Evolutionary conservation across 306 rosid species (phyloP).

Genomic region (Cucumis hystrix): DNA sequence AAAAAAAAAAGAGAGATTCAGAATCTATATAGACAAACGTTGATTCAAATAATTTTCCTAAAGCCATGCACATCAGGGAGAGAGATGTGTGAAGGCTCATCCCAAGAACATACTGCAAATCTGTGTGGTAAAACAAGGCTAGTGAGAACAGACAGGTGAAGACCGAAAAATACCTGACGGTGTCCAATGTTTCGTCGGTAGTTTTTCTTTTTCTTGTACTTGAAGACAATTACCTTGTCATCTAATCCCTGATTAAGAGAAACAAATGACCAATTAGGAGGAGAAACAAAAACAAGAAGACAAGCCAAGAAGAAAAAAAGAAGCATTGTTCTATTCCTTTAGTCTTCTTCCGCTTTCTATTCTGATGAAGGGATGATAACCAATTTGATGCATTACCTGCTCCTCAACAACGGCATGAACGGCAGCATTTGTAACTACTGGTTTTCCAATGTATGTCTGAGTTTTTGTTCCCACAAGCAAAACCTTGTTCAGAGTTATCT

Average conservation of each 20-base stretch:
- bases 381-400: constrained; percentile 37
- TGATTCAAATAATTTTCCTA: neutral
- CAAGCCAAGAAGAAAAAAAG: neutral
- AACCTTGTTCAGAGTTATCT: constrained; percentile 81
- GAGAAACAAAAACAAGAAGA: neutral
- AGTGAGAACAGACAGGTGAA: neutral
- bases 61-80: neutral
- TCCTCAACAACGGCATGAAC: constrained; percentile 96
- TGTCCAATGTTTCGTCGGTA: constrained; percentile 84
- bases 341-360: neutral
- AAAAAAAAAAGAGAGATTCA: neutral
- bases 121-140: neutral
- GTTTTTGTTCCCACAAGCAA: constrained; percentile 84
- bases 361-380: neutral
- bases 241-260: constrained; percentile 48
- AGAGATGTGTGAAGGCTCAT: neutral
- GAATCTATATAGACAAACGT: neutral
- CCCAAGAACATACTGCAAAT: neutral
- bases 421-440: constrained; percentile 89
- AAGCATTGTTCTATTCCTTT: neutral
- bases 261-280: neutral
- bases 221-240: constrained; percentile 73
- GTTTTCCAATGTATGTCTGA: constrained; percentile 69
- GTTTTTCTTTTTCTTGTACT: constrained; percentile 82
- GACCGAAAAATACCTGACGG: constrained; percentile 48